These are phyloP conservation scores for Aspergillus fischeri DNA, from an alignment of 2,329 filamentous ascomycete species.

Conservation along the genomic window DNA sequence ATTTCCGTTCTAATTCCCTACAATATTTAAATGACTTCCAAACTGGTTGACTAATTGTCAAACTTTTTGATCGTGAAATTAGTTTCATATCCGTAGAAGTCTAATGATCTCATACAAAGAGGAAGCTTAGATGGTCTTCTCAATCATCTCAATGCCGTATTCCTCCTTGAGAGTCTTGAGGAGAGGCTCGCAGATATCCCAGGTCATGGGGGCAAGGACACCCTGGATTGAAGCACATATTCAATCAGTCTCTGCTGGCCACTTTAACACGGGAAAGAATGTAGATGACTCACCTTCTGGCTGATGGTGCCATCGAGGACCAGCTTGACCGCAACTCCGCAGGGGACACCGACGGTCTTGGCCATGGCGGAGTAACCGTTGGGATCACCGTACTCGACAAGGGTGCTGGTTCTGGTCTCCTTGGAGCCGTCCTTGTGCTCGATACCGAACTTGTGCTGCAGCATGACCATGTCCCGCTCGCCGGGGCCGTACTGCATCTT, in stretches of 20 bases:
- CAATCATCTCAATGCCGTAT: slow-evolving; percentile 68
- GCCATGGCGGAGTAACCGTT: slow-evolving; percentile 81
- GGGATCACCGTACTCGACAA: slow-evolving; percentile 77
- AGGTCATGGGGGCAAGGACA: slow-evolving; percentile 71
- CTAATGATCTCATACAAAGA: neutral
- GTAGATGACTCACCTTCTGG: slow-evolving; percentile 47
- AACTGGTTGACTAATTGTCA: no score
- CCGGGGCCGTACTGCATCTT: slow-evolving; percentile 84
- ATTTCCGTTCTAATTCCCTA: neutral
- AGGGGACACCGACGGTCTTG: slow-evolving; percentile 72
- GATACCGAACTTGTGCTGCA: slow-evolving; percentile 66
- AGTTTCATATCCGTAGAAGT: neutral
- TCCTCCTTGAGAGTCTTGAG: slow-evolving; percentile 75
- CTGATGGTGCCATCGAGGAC: slow-evolving; percentile 70
- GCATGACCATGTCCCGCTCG: slow-evolving; percentile 78
- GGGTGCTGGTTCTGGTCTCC: slow-evolving; percentile 75
- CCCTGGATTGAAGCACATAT: slow-evolving; percentile 39
- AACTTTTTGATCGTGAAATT: slow-evolving; percentile 3
- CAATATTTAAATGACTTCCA: slow-evolving; percentile 1
- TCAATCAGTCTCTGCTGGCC: neutral
- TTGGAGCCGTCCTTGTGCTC: slow-evolving; percentile 73
- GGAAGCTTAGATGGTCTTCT: slow-evolving; percentile 53
- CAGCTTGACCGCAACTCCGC: slow-evolving; percentile 70
- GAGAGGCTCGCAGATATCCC: slow-evolving; percentile 66
- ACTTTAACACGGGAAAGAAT: neutral